Conservation (phyloP, 2,329 filamentous ascomycete species). For the Aspergillus hortae region DNA sequence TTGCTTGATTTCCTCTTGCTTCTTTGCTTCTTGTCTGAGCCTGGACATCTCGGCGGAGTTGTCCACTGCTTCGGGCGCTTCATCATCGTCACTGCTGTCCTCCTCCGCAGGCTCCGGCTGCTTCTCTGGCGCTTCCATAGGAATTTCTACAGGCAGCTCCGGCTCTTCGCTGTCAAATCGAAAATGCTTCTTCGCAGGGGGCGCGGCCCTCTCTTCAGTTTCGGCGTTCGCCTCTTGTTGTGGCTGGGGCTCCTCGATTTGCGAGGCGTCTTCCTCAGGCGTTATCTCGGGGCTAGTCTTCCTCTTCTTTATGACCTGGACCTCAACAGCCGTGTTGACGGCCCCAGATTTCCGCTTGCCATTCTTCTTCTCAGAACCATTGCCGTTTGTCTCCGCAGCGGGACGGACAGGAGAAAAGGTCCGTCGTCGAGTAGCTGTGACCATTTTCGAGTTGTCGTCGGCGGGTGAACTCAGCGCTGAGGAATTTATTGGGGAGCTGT, state of each 20-base stretch:
- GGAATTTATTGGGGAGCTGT: conserved; percentile 5
- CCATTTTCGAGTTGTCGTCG: conserved; percentile 29
- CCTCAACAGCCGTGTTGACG: neutral
- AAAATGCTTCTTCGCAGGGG: conserved; percentile 27
- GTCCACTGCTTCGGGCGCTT: conserved; percentile 41
- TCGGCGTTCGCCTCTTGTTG: conserved; percentile 9
- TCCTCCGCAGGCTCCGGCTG: conserved; percentile 19
- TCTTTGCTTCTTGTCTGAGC: conserved; percentile 38
- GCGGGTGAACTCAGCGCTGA: conserved; percentile 8
- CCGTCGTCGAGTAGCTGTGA: conserved; percentile 29
- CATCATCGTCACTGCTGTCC: conserved; percentile 32
- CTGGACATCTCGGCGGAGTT: conserved; percentile 38
- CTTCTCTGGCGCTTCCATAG: conserved; percentile 18
- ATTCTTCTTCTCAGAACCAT: neutral
- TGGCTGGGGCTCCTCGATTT: conserved; percentile 4
- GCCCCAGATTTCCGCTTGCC: neutral
- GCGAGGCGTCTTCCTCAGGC: conserved; percentile 12
- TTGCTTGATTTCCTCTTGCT: conserved; percentile 35
- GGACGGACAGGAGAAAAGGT: conserved; percentile 17
- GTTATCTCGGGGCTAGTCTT: conserved; percentile 25
- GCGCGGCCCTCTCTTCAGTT: conserved; percentile 13
- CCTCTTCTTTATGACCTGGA: conserved; percentile 28
- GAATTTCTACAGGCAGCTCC: conserved; percentile 16
- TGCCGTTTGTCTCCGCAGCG: conserved; percentile 8
- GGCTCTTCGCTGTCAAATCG: conserved; percentile 43